Conservation (phyloP, 2,329 filamentous ascomycete species). For the Aspergillus fischeri region DNA sequence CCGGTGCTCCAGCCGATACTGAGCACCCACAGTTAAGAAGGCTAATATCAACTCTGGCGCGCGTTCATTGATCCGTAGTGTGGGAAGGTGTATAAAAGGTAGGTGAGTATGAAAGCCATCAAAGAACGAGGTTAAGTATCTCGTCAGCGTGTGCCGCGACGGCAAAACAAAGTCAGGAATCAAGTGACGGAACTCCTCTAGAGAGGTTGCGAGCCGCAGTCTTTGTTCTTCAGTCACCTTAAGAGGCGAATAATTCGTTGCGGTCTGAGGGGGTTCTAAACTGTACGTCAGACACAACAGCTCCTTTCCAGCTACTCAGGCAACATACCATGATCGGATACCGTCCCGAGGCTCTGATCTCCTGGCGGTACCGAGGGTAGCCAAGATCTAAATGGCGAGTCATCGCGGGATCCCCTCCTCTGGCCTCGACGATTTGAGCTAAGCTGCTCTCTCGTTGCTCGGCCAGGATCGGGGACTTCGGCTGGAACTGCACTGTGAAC, state of each 20-base stretch:
- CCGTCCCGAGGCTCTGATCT: constrained; percentile 28
- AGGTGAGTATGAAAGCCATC: constrained; percentile 61
- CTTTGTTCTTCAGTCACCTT: constrained; percentile 29
- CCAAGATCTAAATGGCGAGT: constrained; percentile 33
- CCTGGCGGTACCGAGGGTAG: constrained; percentile 28
- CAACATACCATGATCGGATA: constrained; percentile 29
- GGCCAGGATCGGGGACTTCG: constrained; percentile 18
- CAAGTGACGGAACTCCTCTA: constrained; percentile 27
- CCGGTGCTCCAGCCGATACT: constrained; percentile 47
- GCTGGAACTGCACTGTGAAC: constrained; percentile 21
- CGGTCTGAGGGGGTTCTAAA: constrained; percentile 25
- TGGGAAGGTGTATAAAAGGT: constrained; percentile 65
- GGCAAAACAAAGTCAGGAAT: constrained; percentile 59
- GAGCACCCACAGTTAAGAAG: constrained; percentile 57
- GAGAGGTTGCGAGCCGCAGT: constrained; percentile 26
- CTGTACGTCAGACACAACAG: background rate
- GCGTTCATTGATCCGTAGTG: constrained; percentile 59
- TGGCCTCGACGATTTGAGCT: constrained; percentile 15
- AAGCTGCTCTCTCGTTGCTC: constrained; percentile 18
- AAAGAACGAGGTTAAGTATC: constrained; percentile 68
- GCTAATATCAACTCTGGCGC: constrained; percentile 65
- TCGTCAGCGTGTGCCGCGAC: constrained; percentile 63
- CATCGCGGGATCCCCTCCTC: constrained; percentile 23
- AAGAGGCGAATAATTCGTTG: constrained; percentile 18
- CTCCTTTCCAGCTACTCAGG: background rate